phyloP scores from a whole-genome alignment of 1,139 yeast species.

The Candida sp. region DNA sequence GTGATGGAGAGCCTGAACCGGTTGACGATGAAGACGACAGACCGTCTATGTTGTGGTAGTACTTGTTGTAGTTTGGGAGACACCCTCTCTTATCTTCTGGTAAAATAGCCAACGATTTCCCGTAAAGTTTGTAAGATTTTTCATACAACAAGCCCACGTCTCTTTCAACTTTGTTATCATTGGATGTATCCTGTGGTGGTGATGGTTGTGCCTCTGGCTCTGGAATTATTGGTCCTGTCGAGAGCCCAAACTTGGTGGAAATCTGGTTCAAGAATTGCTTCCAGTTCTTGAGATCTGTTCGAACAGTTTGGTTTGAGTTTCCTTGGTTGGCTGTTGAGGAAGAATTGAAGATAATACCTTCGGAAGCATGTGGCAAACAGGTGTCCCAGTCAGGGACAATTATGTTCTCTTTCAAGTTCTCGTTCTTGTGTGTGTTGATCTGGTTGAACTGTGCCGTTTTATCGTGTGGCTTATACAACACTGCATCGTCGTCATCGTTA shows the following conservation, averaged over 20 bases:
- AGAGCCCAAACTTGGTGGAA: conserved; percentile 42
- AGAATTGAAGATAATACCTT: conserved; percentile 9
- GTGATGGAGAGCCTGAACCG: conserved; percentile 16
- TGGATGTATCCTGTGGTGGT: conserved; percentile 8
- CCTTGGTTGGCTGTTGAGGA: conserved; percentile 30
- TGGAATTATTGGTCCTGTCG: conserved; percentile 29
- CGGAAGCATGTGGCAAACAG: conserved; percentile 39
- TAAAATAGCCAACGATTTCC: conserved; percentile 40
- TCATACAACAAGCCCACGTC: conserved; percentile 43
- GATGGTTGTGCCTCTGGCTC: conserved; percentile 13
- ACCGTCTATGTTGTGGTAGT: conserved; percentile 19
- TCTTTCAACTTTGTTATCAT: conserved; percentile 31
- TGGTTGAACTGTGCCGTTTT: conserved; percentile 44
- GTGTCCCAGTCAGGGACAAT: conserved; percentile 50
- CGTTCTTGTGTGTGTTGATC: conserved; percentile 51
- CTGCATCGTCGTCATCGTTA: conserved; percentile 40
- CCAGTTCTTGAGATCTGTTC: conserved; percentile 41
- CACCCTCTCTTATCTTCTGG: conserved; percentile 47
- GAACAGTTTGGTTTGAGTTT: conserved; percentile 14
- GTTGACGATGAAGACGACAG: background rate
- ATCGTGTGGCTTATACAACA: conserved; percentile 50
- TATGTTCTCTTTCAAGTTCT: conserved; percentile 42
- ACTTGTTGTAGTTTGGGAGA: conserved; percentile 44
- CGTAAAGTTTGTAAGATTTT: conserved; percentile 44
- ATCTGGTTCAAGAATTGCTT: conserved; percentile 38